Percentiles rank a stretch among this genome's conserved stretches.
Conservation (phyloP, 148 eudicot species). For the Persicaria tinctoria region DNA sequence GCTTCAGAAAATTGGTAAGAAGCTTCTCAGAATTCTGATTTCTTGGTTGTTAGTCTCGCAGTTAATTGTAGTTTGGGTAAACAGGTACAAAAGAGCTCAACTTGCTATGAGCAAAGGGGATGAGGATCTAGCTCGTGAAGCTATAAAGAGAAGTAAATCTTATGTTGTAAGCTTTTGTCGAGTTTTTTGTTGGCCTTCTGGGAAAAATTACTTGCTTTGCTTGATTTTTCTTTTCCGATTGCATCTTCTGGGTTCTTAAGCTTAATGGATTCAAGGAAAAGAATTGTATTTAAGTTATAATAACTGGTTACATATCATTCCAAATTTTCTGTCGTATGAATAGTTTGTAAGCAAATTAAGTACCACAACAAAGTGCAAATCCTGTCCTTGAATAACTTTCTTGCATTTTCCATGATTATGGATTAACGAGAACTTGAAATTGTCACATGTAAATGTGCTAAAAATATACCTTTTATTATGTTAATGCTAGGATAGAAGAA, state of each 20-base stretch:
- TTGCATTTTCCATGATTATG: neutral
- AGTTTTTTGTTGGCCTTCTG: neutral
- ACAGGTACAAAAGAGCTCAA: conserved; percentile 87
- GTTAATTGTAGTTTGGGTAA: conserved; percentile 15
- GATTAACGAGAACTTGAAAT: neutral
- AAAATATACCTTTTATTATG: neutral
- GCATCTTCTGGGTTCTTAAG: neutral
- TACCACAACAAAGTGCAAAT: neutral
- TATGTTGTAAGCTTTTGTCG: conserved; percentile 61
- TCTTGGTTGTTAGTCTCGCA: neutral
- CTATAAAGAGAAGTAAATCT: conserved; percentile 87
- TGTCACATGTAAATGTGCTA: neutral
- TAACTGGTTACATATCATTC: too few species aligned
- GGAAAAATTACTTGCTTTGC: neutral
- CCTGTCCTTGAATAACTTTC: neutral
- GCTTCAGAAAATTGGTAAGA: conserved; percentile 94
- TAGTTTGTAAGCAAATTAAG: neutral
- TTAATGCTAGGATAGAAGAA: neutral
- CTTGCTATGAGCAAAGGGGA: conserved; percentile 92
- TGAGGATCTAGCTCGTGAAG: conserved; percentile 99
- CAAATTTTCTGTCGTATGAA: neutral
- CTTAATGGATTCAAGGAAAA: neutral
- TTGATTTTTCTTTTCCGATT: neutral
- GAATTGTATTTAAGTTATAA: neutral
- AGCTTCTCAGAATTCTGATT: conserved; percentile 8